Conservation (phyloP, 2,329 filamentous ascomycete species). For the Xylaria sp. region DNA sequence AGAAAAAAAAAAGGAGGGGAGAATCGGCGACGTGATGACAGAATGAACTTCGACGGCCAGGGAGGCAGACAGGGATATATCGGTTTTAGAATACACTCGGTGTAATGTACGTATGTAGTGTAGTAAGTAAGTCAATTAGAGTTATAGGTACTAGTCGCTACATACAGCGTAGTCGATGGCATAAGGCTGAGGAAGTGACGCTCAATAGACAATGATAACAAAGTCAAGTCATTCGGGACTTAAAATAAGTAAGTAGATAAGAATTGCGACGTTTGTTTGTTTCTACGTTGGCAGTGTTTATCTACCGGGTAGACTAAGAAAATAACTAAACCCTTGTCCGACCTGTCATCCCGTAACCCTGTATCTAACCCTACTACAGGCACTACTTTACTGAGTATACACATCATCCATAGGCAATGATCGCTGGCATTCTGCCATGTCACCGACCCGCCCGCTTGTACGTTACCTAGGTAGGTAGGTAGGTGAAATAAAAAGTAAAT, state of each 20-base stretch:
- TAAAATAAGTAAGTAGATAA: not conserved
- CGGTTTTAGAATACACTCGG: not conserved
- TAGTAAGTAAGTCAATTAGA: not conserved
- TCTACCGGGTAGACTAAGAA: not conserved
- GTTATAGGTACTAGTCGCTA: too few species aligned
- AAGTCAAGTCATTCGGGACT: not conserved
- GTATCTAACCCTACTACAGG: too few species aligned
- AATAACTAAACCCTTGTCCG: not conserved
- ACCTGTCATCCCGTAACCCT: not conserved
- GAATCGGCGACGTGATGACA: not conserved
- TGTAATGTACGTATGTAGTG: not conserved
- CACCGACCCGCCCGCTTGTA: too few species aligned
- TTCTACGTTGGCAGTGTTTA: conserved; percentile 1
- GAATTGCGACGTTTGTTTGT: not conserved
- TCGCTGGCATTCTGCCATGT: too few species aligned
- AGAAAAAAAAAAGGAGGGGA: not conserved
- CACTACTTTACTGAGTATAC: too few species aligned
- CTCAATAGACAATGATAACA: not conserved
- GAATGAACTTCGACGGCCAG: not conserved
- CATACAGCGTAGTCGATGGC: not conserved
- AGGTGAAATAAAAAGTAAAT: too few species aligned
- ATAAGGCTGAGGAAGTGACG: not conserved
- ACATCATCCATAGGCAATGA: too few species aligned
- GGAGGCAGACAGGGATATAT: conserved; percentile 2
- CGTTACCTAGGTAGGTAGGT: too few species aligned